phyloP scores from a whole-genome alignment of 1,284 basidiomycete genomes.

The Leccinum pallidistipes region DNA sequence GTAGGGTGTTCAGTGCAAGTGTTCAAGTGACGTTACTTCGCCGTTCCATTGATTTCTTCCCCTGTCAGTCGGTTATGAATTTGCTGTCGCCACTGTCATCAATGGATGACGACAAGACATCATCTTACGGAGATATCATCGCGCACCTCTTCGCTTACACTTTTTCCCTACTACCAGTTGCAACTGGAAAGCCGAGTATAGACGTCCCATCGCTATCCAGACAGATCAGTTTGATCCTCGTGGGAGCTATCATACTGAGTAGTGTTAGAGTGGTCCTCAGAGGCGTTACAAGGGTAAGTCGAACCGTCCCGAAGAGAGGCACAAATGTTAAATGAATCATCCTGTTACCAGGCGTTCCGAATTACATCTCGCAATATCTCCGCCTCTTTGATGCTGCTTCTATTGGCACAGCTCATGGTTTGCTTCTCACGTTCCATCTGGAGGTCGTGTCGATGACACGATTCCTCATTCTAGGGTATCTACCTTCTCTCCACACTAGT shows the following conservation, averaged over 20 bases:
- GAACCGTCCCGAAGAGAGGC: constrained; percentile 1
- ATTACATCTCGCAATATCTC: constrained; percentile 67
- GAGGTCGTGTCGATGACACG: constrained; percentile 3
- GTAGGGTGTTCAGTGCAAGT: constrained; percentile 64
- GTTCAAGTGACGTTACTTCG: constrained; percentile 9
- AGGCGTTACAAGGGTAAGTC: constrained; percentile 60
- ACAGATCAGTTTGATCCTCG: constrained; percentile 67
- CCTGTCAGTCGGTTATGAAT: constrained; percentile 55
- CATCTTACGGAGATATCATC: constrained; percentile 58
- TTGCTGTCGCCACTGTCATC: constrained; percentile 47
- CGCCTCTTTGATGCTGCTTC: constrained; percentile 68
- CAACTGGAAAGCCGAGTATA: constrained; percentile 19
- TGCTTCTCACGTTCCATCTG: constrained; percentile 22
- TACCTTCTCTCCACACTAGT: constrained; percentile 77
- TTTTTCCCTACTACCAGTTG: constrained; percentile 45
- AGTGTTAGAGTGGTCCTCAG: constrained; percentile 67
- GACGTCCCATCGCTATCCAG: constrained; percentile 53
- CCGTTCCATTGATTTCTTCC: constrained; percentile 15
- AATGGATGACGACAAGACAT: constrained; percentile 34
- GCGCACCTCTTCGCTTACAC: constrained; percentile 55
- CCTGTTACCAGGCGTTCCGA: constrained; percentile 47
- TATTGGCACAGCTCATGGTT: constrained; percentile 79
- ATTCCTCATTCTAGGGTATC: constrained; percentile 52
- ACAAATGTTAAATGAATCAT: not conserved
- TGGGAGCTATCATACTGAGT: constrained; percentile 70